phyloP scores from a whole-genome alignment of 176 grass and related monocot genomes.

The Aegilops bicornis region DNA sequence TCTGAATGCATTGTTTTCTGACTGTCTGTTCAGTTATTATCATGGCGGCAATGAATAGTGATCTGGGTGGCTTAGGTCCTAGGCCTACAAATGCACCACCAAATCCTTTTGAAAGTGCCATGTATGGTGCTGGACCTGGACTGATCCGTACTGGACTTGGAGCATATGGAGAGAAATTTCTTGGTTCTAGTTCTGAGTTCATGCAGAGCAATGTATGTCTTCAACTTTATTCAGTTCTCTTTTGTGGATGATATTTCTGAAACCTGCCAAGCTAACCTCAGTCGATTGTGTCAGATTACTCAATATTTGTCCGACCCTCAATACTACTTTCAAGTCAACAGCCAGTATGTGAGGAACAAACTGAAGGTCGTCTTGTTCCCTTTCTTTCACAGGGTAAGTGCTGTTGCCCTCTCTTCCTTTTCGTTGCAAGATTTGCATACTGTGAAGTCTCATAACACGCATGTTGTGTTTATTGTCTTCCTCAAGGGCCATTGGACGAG shows the following conservation, averaged over 20 bases:
- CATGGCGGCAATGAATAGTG: constrained; percentile 49
- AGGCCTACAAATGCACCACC: constrained; percentile 45
- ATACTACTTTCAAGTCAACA: constrained; percentile 96
- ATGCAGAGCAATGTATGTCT: constrained; percentile 81
- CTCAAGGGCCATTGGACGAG: constrained; percentile 94
- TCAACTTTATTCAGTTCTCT: neutral
- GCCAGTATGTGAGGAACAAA: constrained; percentile 91
- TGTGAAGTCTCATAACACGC: neutral
- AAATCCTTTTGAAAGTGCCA: constrained; percentile 72
- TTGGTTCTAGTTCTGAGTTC: constrained; percentile 88
- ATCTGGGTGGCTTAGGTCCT: constrained; percentile 31
- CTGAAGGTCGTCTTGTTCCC: constrained; percentile 88
- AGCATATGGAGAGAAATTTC: constrained; percentile 68
- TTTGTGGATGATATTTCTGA: neutral
- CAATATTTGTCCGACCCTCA: constrained; percentile 76
- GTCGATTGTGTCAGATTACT: constrained; percentile 49
- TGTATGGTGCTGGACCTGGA: constrained; percentile 76
- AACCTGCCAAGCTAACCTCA: neutral
- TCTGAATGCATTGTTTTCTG: constrained; percentile 23
- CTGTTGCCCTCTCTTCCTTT: neutral
- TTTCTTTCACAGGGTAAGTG: constrained; percentile 78
- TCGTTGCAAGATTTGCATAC: neutral
- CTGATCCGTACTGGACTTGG: constrained; percentile 63
- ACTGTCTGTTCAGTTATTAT: constrained; percentile 1
- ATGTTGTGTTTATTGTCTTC: constrained; percentile 11